phyloP scores from a whole-genome alignment of 2,329 filamentous ascomycete genomes.

The Xylariaceae sp. region DNA sequence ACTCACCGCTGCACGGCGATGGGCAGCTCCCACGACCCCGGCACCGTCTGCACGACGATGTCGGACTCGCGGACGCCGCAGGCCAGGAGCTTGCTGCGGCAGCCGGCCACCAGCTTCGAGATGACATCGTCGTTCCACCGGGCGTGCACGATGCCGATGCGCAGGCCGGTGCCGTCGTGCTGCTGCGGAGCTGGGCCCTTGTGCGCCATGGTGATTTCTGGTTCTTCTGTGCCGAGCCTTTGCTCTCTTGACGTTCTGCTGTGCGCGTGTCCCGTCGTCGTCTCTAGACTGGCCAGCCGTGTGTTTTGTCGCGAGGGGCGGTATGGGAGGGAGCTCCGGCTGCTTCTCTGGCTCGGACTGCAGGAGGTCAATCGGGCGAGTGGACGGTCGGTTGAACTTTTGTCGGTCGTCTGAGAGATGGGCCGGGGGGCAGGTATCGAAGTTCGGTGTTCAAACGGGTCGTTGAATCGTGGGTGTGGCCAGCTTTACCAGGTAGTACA shows the following conservation, averaged over 20 bases:
- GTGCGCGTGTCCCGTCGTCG: no score
- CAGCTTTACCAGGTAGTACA: no score
- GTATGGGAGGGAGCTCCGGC: no score
- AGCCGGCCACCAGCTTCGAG: constrained; percentile 72
- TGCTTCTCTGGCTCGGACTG: no score
- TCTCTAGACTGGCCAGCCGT: no score
- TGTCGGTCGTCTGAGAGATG: no score
- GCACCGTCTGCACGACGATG: constrained; percentile 83
- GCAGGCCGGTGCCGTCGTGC: constrained; percentile 64
- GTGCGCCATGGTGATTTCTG: constrained; percentile 14
- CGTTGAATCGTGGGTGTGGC: no score
- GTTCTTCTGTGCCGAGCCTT: neutral
- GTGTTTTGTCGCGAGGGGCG: no score
- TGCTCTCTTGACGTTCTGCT: neutral
- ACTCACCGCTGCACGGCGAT: constrained; percentile 76
- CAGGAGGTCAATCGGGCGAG: no score
- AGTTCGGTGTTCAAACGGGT: no score
- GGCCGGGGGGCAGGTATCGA: no score
- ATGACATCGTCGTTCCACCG: constrained; percentile 92
- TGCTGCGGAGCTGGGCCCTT: constrained; percentile 51
- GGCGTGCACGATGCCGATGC: constrained; percentile 91
- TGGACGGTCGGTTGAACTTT: no score
- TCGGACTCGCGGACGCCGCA: constrained; percentile 81
- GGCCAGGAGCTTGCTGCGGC: constrained; percentile 67
- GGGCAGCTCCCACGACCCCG: constrained; percentile 90